Evolutionary conservation across 345 rosid genomes (phyloP).

Genomic region (Nasturtium officinale): DNA sequence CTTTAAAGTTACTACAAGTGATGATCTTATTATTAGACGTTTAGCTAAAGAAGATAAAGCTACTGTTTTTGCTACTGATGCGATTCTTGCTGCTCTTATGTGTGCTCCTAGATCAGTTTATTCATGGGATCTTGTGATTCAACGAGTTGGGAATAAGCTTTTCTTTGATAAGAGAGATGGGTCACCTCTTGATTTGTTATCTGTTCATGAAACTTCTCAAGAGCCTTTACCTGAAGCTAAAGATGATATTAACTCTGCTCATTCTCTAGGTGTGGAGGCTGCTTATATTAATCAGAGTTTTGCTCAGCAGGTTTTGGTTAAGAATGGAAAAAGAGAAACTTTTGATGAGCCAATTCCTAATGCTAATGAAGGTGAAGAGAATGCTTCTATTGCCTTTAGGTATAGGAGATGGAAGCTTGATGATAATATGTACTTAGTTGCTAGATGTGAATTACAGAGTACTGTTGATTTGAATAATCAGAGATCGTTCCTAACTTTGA

Average conservation of each 20-base stretch:
- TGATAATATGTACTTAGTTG: slow-evolving; percentile 67
- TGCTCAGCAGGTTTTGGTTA: slow-evolving; percentile 76
- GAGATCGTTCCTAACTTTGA: slow-evolving; percentile 73
- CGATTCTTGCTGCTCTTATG: slow-evolving; percentile 80
- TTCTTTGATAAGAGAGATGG: slow-evolving; percentile 95
- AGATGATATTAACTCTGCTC: slow-evolving; percentile 41
- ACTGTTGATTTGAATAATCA: slow-evolving; percentile 75
- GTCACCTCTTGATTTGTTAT: slow-evolving; percentile 81
- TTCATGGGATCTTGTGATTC: slow-evolving; percentile 96
- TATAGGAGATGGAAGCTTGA: slow-evolving; percentile 97
- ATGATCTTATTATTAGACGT: slow-evolving; percentile 86
- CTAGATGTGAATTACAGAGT: slow-evolving; percentile 93
- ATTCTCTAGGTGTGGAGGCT: slow-evolving; percentile 78
- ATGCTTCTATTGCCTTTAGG: slow-evolving; percentile 86
- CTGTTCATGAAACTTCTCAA: slow-evolving; percentile 89
- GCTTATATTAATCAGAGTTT: slow-evolving; percentile 44
- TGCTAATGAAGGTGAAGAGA: slow-evolving; percentile 91
- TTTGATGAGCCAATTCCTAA: slow-evolving; percentile 89
- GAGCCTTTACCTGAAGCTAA: slow-evolving; percentile 59
- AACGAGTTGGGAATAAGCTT: slow-evolving; percentile 89
- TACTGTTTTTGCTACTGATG: slow-evolving; percentile 87
- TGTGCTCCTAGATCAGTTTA: slow-evolving; percentile 95
- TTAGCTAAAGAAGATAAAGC: slow-evolving; percentile 93
- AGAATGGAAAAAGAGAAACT: slow-evolving; percentile 73
- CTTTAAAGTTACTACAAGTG: slow-evolving; percentile 94